Evolutionary conservation across 768 basidiomycete species (phyloP), one percentile per base, ranked within the genome.

Genomic region (Mycena albidolilacea): DNA sequence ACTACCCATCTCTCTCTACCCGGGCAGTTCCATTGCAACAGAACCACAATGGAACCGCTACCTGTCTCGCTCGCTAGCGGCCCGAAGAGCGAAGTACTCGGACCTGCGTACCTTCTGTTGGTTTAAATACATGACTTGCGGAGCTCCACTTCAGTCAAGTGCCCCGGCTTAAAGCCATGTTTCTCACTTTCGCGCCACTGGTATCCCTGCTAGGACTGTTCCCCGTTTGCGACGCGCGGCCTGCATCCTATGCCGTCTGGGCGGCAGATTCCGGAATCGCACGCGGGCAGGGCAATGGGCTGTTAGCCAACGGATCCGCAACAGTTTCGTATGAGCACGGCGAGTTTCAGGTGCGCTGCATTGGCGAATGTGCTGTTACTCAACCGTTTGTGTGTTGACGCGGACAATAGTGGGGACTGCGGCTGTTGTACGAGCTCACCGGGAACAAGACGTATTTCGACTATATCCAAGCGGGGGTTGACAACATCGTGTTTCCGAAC

Each of bases 251-350:
- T 62, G 85, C 86, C 14, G 78, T 82, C 3, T 88, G 86, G 85
- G 85, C 85, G 23, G 86, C 85, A 15, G 84, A 87, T 64, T 87
- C 86, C 6, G 84, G 81, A 2, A 87, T 87, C 65, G 75, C 79
- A 46, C 81, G 86, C 8, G 80, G 80, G 0, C 86, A 88, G 77
- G 86, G 86, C 3, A 84, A 87, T 75, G 85, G 86, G 5, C 77
- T 85, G 14, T 78, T 77, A 35, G 70, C 82, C 0, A 76, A 69
- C 39, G 84, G 84, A 39, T 79, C 68, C 2, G 77, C 86, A 0
- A 66, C 76, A 12, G 84, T 86, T 41, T 83, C 82, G 0, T 88
- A 87, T 70, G 84, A 86, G 69, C 83, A 75, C 38, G 74, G 74
- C 38, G 74, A 72, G 43, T 72, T 75, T 30, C 74, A 75, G 74